Conservation (phyloP, 805 yeast genomes). For the Candida incommunis region DNA sequence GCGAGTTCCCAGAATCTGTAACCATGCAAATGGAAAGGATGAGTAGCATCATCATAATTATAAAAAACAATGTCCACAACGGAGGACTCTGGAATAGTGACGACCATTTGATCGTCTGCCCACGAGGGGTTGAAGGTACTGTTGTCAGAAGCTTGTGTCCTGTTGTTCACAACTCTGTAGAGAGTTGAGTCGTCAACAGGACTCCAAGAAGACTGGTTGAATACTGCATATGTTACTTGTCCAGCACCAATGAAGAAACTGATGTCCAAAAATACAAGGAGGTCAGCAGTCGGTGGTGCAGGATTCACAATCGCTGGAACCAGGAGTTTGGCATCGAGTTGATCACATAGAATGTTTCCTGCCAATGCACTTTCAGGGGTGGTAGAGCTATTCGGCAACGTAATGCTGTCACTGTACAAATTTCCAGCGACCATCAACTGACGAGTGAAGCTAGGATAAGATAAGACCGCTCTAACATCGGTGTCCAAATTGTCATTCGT, state of each 20-base stretch:
- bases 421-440: constrained; percentile 3
- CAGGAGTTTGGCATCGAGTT: neutral
- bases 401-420: constrained; percentile 14
- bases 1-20: constrained; percentile 67
- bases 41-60: constrained; percentile 73
- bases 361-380: neutral
- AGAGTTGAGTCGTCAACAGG: neutral
- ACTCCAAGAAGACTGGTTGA: neutral
- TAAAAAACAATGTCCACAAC: constrained; percentile 65
- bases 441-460: constrained; percentile 16
- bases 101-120: constrained; percentile 42
- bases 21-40: constrained; percentile 93
- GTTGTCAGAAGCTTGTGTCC: neutral
- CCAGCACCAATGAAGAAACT: constrained; percentile 1
- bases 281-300: neutral
- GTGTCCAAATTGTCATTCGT: constrained; percentile 22
- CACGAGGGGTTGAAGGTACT: constrained; percentile 39
- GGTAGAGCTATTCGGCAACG: neutral
- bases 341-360: neutral
- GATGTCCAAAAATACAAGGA: neutral
- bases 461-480: constrained; percentile 21
- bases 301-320: neutral
- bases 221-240: neutral
- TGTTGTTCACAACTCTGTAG: constrained; percentile 2
- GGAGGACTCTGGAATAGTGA: constrained; percentile 43